Evolutionary conservation across 2,329 filamentous ascomycete species (phyloP).

Genomic region (Dactylellina parvicollis): DNA sequence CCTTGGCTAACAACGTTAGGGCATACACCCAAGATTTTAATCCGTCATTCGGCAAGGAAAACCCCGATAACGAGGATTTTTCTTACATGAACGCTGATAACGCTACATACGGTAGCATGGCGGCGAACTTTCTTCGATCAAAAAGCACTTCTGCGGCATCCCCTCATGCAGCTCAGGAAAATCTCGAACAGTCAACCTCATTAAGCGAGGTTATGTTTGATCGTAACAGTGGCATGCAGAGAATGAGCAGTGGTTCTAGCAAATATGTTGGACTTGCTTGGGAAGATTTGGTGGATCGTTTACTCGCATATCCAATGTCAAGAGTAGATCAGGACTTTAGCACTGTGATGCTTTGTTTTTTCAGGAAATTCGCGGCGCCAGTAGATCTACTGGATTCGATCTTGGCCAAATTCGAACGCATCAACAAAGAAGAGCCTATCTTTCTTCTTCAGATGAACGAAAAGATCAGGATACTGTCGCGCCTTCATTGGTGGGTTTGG

Average conservation of each 20-base stretch:
- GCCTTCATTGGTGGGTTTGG: slow-evolving; percentile 89
- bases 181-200: slow-evolving; percentile 46
- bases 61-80: slow-evolving; percentile 30
- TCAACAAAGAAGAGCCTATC: slow-evolving; percentile 73
- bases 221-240: slow-evolving; percentile 21
- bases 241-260: slow-evolving; percentile 33
- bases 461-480: slow-evolving; percentile 81
- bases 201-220: slow-evolving; percentile 49
- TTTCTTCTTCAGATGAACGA: slow-evolving; percentile 80
- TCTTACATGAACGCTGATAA: slow-evolving; percentile 47
- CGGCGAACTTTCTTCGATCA: slow-evolving; percentile 46
- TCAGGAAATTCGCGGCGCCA: slow-evolving; percentile 90
- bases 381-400: slow-evolving; percentile 80
- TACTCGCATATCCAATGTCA: slow-evolving; percentile 82
- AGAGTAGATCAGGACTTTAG: slow-evolving; percentile 89
- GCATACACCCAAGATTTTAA: slow-evolving; percentile 53
- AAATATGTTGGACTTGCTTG: slow-evolving; percentile 56
- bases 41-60: slow-evolving; percentile 43
- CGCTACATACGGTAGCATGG: slow-evolving; percentile 46
- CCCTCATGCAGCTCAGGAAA: slow-evolving; percentile 23
- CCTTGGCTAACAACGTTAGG: slow-evolving; percentile 35
- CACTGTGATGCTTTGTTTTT: slow-evolving; percentile 88
- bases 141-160: slow-evolving; percentile 53
- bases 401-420: slow-evolving; percentile 76
- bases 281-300: slow-evolving; percentile 83